phyloP scores from a whole-genome alignment of 768 basidiomycete genomes.

The Boletus vermiculosoides region DNA sequence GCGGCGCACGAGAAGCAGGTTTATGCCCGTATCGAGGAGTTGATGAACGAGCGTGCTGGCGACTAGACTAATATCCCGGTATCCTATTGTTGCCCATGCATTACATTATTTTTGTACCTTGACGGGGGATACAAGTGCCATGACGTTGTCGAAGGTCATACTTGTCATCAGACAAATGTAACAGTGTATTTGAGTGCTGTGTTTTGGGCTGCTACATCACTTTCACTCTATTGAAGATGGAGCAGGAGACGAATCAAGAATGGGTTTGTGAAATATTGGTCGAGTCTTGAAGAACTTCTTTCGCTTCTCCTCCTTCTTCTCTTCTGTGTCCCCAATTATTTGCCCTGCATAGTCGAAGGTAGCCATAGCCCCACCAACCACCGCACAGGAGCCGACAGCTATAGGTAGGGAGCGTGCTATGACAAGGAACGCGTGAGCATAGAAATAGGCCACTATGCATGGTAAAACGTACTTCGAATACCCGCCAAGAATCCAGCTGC shows the following conservation, averaged over 20 bases:
- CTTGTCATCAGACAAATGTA: background rate
- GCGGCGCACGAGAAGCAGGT: constrained; percentile 42
- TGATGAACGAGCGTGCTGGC: constrained; percentile 19
- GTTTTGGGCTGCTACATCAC: constrained; percentile 10
- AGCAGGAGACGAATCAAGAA: constrained; percentile 14
- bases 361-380: constrained; percentile 78
- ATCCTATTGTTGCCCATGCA: background rate
- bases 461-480: constrained; percentile 57
- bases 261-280: constrained; percentile 37
- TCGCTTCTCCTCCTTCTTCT: constrained; percentile 64
- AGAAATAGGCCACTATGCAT: background rate
- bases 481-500: constrained; percentile 93
- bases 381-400: constrained; percentile 74
- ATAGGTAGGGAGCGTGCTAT: constrained; percentile 82
- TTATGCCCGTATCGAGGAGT: constrained; percentile 39
- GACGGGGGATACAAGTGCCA: background rate
- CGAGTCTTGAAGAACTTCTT: constrained; percentile 81
- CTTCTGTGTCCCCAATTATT: constrained; percentile 46
- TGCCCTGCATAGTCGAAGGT: constrained; percentile 78
- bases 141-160: background rate
- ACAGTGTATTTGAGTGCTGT: constrained; percentile 15
- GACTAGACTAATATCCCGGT: constrained; percentile 3
- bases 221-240: constrained; percentile 21
- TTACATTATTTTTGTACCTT: constrained; percentile 5
- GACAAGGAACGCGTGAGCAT: constrained; percentile 13